Conservation (phyloP, 2,329 filamentous ascomycete genomes). For the Diaporthe sp. region DNA sequence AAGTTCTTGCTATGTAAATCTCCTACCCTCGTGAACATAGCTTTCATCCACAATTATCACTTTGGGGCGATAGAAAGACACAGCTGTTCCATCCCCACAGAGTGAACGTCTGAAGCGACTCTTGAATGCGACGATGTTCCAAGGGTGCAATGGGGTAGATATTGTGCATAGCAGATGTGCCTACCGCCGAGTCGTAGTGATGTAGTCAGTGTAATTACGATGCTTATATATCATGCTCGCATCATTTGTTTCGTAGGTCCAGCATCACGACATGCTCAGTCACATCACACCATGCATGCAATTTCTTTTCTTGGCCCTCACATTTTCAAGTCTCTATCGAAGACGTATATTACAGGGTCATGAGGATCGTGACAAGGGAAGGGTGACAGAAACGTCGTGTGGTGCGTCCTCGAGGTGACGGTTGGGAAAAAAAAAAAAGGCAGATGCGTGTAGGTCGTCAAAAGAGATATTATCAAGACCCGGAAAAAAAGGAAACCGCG, state of each 20-base stretch:
- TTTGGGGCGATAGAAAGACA: background rate
- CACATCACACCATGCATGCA: background rate
- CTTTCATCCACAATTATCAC: too few species aligned
- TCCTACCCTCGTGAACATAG: too few species aligned
- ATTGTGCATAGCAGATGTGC: background rate
- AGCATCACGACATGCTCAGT: background rate
- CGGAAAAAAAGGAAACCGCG: background rate
- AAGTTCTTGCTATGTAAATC: background rate
- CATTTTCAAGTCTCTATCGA: slow-evolving; percentile 1
- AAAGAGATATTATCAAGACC: slow-evolving; percentile 20
- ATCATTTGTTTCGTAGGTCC: too few species aligned
- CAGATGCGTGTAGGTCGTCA: slow-evolving; percentile 6
- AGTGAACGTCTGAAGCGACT: background rate
- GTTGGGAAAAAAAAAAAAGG: background rate
- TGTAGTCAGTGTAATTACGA: background rate
- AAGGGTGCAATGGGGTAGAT: background rate
- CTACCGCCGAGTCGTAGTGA: background rate
- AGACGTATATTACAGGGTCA: slow-evolving; percentile 4
- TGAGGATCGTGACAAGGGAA: slow-evolving; percentile 10
- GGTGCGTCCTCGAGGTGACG: background rate
- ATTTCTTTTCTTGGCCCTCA: background rate
- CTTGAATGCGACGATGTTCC: background rate
- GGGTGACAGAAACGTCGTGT: background rate
- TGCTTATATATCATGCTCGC: background rate
- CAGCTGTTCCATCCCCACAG: background rate